Evolutionary conservation across 768 basidiomycete species (phyloP), one percentile per base, ranked within the genome.

Genomic region (Serendipita sp.): DNA sequence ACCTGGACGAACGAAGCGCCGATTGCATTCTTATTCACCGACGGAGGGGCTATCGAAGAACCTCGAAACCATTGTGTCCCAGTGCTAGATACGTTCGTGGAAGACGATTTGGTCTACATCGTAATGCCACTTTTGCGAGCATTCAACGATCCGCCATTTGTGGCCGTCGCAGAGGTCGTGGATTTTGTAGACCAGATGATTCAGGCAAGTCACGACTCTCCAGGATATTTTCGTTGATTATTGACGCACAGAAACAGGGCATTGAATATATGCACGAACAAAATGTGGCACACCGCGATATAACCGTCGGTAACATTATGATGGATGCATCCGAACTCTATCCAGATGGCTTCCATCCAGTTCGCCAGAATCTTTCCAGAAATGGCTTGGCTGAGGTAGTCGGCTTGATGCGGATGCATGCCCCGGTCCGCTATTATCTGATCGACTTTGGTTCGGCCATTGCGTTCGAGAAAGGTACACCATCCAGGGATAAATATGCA

Each of bases 401-500:
- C 17, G 53, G 53, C 22, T 22, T 58, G 17, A 58, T 58, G 53
- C 22, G 53, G 31, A 58, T 34, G 31, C 53, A 58, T n/a, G 53
- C 53, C 31, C 70, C 75, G 3, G 74, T 77, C 4, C 70, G 72
- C 4, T 77, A 77, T 66, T 72, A 72, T 45, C 74, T 75, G 44
- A 69, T 76, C 45, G 75, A 74, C 34, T 76, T 72, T 62, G 74
- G 72, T 11, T 66, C 65, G 22, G 48, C 73, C 63, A 43, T 63
- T 62, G 62, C 66, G 2, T 66, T 68, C 33, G 41, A 58, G 0
- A 33, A 33, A n/a, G 64, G 69, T 67, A 58, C 53, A 33, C 53
- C 53, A 22, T 28, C 24, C 9, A 22, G 31, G 24, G 22, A 58
- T 31, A 58, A 58, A 31, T 58, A 58, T 58, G 53, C 53, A 4